phyloP scores from a whole-genome alignment of 495 filamentous ascomycete species.

The Jackrogersella minutella region DNA sequence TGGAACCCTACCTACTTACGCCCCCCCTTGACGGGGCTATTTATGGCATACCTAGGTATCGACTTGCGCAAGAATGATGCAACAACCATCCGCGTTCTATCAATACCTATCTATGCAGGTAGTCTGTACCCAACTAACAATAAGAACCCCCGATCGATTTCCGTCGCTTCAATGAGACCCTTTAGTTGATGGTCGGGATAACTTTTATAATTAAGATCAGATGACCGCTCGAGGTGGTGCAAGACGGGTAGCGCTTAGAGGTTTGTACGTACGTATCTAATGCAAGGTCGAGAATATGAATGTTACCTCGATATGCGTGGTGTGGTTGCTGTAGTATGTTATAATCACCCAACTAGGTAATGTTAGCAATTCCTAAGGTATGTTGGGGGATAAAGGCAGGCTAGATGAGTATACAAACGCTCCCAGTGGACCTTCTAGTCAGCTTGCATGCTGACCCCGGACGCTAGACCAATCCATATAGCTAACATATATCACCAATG shows the following conservation, averaged over 20 bases:
- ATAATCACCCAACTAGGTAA: conserved; percentile 10
- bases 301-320: conserved; percentile 14
- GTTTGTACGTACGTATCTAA: neutral
- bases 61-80: too few species aligned
- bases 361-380: conserved; percentile 18
- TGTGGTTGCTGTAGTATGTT: neutral
- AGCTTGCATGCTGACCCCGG: conserved; percentile 28
- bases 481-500: conserved; percentile 14
- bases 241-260: conserved; percentile 3
- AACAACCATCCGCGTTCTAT: too few species aligned
- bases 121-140: too few species aligned
- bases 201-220: neutral
- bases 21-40: too few species aligned
- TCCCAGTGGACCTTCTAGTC: conserved; percentile 13
- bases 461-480: conserved; percentile 8
- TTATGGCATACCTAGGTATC: too few species aligned
- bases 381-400: conserved; percentile 24
- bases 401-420: conserved; percentile 3
- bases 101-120: too few species aligned
- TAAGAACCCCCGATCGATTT: neutral
- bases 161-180: neutral
- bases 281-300: neutral
- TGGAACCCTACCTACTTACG: too few species aligned
- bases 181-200: neutral
- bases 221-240: conserved; percentile 1